A percentile compares a stretch with the other conserved stretches of the same genome.
Evolutionary conservation across 2,329 filamentous ascomycete species (phyloP).

Genomic region (Cercospora berteroae): DNA sequence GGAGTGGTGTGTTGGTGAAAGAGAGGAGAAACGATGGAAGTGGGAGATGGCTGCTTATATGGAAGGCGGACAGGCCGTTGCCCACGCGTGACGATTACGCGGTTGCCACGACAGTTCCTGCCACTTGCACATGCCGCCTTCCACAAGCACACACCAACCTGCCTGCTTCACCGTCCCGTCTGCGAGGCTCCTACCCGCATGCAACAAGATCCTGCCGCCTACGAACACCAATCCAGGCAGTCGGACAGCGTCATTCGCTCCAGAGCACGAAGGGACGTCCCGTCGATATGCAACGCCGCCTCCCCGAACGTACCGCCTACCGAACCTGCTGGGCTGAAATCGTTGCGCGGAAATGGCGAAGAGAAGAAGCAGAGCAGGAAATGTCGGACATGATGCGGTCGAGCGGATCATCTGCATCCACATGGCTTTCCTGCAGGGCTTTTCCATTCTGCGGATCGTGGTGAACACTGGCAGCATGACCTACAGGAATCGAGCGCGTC

Average conservation of each 20-base stretch:
- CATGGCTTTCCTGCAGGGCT: not conserved
- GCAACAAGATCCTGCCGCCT: not conserved
- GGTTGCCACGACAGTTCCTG: not conserved
- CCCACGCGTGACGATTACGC: not conserved
- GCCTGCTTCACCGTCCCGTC: not conserved
- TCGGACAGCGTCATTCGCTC: not conserved
- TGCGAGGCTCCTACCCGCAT: not conserved
- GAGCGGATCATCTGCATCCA: not conserved
- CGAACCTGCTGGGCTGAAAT: not conserved
- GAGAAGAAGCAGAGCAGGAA: not conserved
- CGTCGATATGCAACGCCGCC: not conserved
- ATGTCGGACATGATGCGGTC: too few relatives aligned
- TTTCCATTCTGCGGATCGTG: not conserved
- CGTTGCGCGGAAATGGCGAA: not conserved
- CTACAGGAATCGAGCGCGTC: not conserved
- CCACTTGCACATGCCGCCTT: not conserved
- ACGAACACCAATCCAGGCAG: not conserved
- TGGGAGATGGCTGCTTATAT: conserved; percentile 1
- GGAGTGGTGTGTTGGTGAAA: not conserved
- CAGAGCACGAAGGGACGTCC: not conserved
- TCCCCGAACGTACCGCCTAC: not conserved
- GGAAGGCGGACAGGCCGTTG: conserved; percentile 1
- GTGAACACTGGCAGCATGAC: not conserved
- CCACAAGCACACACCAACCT: not conserved
- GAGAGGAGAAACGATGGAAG: not conserved